Conservation (phyloP, 805 yeast genomes). For the Barnettozyma populi region DNA sequence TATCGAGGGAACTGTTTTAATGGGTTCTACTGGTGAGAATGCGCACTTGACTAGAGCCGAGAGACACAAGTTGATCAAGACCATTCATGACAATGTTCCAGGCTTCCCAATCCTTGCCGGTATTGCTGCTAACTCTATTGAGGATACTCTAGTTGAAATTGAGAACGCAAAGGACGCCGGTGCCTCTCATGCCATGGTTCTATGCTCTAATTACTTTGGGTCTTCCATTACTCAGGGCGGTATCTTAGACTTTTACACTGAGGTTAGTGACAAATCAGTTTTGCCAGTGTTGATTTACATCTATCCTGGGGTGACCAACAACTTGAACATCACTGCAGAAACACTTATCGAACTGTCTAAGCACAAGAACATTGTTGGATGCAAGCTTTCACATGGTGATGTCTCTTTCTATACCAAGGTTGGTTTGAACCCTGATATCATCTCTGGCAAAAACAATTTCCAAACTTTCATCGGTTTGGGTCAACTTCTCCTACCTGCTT, state of each 20-base stretch:
- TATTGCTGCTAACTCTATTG: conserved; percentile 40
- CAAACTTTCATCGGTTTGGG: conserved; percentile 45
- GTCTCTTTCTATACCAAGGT: conserved; percentile 41
- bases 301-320: conserved; percentile 41
- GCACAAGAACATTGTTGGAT: conserved; percentile 43
- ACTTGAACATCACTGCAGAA: conserved; percentile 29
- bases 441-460: conserved; percentile 33
- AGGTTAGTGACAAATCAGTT: conserved; percentile 33
- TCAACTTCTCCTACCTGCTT: conserved; percentile 43
- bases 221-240: conserved; percentile 40
- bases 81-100: conserved; percentile 33
- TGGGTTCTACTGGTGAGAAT: conserved; percentile 52
- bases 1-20: too few species aligned
- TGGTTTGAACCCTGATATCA: conserved; percentile 36
- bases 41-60: conserved; percentile 44
- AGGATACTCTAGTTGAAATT: conserved; percentile 40
- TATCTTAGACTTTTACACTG: conserved; percentile 37
- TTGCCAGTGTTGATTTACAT: conserved; percentile 38
- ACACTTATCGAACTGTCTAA: conserved; percentile 31
- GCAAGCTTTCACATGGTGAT: conserved; percentile 48
- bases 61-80: conserved; percentile 31
- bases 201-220: conserved; percentile 47
- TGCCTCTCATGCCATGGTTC: conserved; percentile 34
- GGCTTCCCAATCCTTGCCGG: conserved; percentile 43
- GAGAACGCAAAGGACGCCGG: conserved; percentile 33